Evolutionary conservation across 2,329 filamentous ascomycete genomes (phyloP).

Genomic region (Falciphora oryzae): DNA sequence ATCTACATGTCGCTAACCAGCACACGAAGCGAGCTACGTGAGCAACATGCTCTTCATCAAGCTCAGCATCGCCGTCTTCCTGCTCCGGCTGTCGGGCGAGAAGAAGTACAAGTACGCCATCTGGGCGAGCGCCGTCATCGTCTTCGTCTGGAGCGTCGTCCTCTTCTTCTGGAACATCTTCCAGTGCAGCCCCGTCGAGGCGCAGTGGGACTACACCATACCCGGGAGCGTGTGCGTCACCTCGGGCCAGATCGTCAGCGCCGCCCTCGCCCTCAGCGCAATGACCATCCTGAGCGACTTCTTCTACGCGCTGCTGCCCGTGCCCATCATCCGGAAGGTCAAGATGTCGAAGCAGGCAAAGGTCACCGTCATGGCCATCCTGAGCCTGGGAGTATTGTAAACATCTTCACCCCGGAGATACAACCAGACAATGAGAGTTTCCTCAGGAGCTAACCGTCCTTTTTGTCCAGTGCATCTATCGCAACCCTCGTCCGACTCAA

Average conservation of each 20-base stretch:
- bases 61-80: conserved; percentile 47
- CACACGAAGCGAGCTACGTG: conserved; percentile 37
- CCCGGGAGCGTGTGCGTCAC: conserved; percentile 36
- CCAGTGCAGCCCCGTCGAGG: conserved; percentile 43
- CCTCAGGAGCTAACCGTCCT: too few relatives aligned
- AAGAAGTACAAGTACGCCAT: conserved; percentile 44
- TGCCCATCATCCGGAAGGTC: conserved; percentile 49
- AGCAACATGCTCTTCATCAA: conserved; percentile 53
- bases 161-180: conserved; percentile 49
- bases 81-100: conserved; percentile 40
- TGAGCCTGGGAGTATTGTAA: conserved; percentile 46
- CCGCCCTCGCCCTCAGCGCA: conserved; percentile 45
- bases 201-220: conserved; percentile 49
- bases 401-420: conserved; percentile 11
- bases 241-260: conserved; percentile 36
- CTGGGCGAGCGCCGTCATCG: conserved; percentile 37
- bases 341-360: conserved; percentile 49
- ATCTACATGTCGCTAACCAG: neutral
- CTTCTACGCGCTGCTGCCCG: conserved; percentile 47
- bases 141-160: conserved; percentile 39
- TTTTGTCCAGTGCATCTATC: conserved; percentile 38
- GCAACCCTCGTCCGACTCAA: conserved; percentile 48
- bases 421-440: neutral
- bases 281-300: conserved; percentile 50
- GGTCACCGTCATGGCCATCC: conserved; percentile 42